Conservation (phyloP, 768 basidiomycete species). For the Boletus rubropictus region DNA sequence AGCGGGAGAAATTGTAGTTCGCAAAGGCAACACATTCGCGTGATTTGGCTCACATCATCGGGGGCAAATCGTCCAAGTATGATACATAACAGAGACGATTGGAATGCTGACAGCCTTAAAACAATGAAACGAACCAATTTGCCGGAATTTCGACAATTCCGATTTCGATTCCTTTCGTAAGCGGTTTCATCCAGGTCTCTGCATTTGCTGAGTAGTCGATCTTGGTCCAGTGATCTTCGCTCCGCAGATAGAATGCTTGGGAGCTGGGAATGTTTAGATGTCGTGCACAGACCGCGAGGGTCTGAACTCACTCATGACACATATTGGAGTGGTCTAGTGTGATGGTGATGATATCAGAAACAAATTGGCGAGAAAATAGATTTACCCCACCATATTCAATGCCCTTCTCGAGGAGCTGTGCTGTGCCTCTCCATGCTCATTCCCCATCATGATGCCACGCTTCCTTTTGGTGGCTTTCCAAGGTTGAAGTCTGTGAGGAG, state of each 20-base stretch:
- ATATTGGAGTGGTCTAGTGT: conserved; percentile 52
- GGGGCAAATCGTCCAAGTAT: conserved; percentile 68
- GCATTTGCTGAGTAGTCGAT: conserved; percentile 62
- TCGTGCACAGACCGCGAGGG: background rate
- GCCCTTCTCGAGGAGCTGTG: conserved; percentile 62
- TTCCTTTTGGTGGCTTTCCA: conserved; percentile 53
- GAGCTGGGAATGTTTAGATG: conserved; percentile 31
- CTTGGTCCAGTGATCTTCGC: conserved; percentile 67
- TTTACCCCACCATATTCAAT: conserved; percentile 59
- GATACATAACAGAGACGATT: background rate
- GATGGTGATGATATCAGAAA: conserved; percentile 4
- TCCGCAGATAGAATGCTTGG: conserved; percentile 62
- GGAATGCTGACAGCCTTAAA: background rate
- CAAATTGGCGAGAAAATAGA: background rate
- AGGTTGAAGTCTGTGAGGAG: conserved; percentile 64
- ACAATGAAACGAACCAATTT: conserved; percentile 47
- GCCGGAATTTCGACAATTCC: conserved; percentile 61
- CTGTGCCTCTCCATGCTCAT: conserved; percentile 59
- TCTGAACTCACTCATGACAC: conserved; percentile 41
- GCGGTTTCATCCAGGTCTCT: conserved; percentile 69
- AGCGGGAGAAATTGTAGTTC: background rate
- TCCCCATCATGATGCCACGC: conserved; percentile 80
- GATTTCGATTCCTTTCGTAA: conserved; percentile 56
- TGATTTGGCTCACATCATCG: conserved; percentile 50
- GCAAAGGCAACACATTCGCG: background rate